These are phyloP conservation scores for Xylaria sp. DNA, from an alignment of 2,329 filamentous ascomycete genomes.

Conservation along the genomic window DNA sequence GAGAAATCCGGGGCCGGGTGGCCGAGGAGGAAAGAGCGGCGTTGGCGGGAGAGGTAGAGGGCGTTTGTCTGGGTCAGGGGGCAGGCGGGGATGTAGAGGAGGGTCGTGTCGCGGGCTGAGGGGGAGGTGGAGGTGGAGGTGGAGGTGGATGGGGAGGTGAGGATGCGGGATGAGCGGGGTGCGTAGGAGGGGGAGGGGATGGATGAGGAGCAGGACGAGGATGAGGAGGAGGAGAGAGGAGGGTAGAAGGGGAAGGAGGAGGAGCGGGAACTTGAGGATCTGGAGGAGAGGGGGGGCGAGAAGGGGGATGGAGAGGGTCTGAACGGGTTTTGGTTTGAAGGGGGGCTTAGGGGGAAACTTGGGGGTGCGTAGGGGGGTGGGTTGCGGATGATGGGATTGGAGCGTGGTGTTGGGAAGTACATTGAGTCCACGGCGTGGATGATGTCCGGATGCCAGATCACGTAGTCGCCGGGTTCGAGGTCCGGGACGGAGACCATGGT, in stretches of 20 bases:
- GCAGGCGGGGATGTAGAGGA: constrained; percentile 88
- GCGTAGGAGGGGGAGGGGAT: background rate
- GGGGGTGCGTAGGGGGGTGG: background rate
- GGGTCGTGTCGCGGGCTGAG: constrained; percentile 67
- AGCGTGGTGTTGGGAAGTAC: constrained; percentile 51
- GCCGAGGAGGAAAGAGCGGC: constrained; percentile 74
- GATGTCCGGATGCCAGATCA: constrained; percentile 84
- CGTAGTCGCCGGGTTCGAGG: constrained; percentile 78
- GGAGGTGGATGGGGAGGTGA: background rate
- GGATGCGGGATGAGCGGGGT: background rate
- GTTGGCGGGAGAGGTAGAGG: constrained; percentile 75
- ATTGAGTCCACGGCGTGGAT: constrained; percentile 85
- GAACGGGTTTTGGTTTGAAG: constrained; percentile 16
- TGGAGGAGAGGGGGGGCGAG: constrained; percentile 56
- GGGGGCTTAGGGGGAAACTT: constrained; percentile 12
- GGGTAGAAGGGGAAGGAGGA: constrained; percentile 20
- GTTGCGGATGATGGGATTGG: background rate
- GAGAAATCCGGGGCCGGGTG: constrained; percentile 73
- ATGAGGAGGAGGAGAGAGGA: background rate
- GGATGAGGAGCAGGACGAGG: background rate
- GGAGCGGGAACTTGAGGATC: background rate
- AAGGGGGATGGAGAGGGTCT: background rate
- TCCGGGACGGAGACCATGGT: constrained; percentile 78
- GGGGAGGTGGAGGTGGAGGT: background rate
- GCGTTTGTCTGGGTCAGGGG: constrained; percentile 82